A percentile compares a stretch with the other conserved stretches of the same genome.
phyloP scores from a whole-genome alignment of 805 yeast genomes.

The Hanseniaspora thailandica region DNA sequence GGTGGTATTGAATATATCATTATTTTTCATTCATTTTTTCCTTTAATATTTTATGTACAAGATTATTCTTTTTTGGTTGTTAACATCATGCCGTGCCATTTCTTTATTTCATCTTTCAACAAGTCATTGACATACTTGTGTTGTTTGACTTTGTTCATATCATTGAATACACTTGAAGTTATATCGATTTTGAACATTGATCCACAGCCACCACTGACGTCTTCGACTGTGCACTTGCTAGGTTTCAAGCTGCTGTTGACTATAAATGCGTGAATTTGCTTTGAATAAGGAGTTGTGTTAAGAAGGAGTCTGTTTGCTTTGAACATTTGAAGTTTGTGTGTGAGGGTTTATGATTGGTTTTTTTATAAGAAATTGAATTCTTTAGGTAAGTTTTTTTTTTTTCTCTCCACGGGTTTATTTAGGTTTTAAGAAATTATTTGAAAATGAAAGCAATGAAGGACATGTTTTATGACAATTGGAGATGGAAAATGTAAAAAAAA shows the following conservation, averaged over 20 bases:
- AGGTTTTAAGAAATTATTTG: too few species aligned
- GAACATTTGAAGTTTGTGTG: not conserved
- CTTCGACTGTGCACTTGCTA: slow-evolving; percentile 50
- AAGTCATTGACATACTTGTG: slow-evolving; percentile 78
- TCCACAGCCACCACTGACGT: slow-evolving; percentile 93
- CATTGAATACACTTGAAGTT: slow-evolving; percentile 62
- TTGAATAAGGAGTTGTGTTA: not conserved
- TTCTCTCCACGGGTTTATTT: too few species aligned
- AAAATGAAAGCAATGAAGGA: too few species aligned
- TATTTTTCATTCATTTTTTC: too few species aligned
- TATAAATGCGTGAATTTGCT: slow-evolving; percentile 42
- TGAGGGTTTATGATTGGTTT: not conserved
- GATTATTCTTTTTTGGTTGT: slow-evolving; percentile 43
- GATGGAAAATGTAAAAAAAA: too few species aligned
- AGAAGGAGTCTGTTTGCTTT: not conserved
- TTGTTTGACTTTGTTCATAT: slow-evolving; percentile 76
- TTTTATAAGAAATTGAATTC: too few species aligned
- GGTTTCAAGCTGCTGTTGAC: slow-evolving; percentile 52
- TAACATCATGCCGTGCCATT: slow-evolving; percentile 93
- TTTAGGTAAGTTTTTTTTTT: too few species aligned
- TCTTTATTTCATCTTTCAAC: slow-evolving; percentile 68
- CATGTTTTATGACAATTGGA: too few species aligned
- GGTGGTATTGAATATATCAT: too few species aligned
- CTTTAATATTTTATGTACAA: too few species aligned
- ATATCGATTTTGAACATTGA: slow-evolving; percentile 89